phyloP scores from a whole-genome alignment of 768 basidiomycete genomes.

The Dentipellis sp. region DNA sequence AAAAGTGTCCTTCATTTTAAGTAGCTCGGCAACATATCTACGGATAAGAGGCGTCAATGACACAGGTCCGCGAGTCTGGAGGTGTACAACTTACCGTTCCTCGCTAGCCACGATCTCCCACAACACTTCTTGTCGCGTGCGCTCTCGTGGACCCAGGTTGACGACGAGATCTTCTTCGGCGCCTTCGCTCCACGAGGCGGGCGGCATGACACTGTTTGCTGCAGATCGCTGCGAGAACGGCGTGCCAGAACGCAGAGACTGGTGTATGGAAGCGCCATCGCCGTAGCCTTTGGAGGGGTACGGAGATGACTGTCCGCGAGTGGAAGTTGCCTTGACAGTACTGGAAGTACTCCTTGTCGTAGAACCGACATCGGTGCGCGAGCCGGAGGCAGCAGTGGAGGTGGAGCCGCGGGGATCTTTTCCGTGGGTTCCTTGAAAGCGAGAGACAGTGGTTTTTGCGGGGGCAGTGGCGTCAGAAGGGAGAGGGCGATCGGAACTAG shows the following conservation, averaged over 20 bases:
- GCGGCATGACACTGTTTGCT: conserved; percentile 66
- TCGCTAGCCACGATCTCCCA: conserved; percentile 97
- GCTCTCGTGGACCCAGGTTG: conserved; percentile 87
- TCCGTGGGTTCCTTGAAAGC: conserved; percentile 66
- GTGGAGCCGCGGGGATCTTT: conserved; percentile 64
- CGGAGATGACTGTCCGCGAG: conserved; percentile 55
- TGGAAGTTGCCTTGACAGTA: conserved; percentile 43
- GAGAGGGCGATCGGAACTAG: conserved; percentile 38
- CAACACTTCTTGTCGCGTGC: conserved; percentile 91
- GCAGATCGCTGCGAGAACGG: conserved; percentile 76
- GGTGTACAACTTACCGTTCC: conserved; percentile 55
- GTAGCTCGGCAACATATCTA: conserved; percentile 88
- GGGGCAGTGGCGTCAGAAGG: conserved; percentile 35
- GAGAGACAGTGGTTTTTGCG: conserved; percentile 61
- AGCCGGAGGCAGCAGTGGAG: conserved; percentile 48
- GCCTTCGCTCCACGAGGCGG: conserved; percentile 85
- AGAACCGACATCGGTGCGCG: conserved; percentile 51
- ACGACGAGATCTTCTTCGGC: conserved; percentile 91
- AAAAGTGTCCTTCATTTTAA: conserved; percentile 90
- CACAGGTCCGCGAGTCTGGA: conserved; percentile 4
- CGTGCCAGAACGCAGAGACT: conserved; percentile 70
- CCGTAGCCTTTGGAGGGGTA: conserved; percentile 39
- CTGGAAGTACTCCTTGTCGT: conserved; percentile 31
- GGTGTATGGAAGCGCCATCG: conserved; percentile 42
- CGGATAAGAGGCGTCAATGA: conserved; percentile 4